Evolutionary conservation across 1,284 basidiomycete species (phyloP).

Genomic region (Schizophyllum commune): DNA sequence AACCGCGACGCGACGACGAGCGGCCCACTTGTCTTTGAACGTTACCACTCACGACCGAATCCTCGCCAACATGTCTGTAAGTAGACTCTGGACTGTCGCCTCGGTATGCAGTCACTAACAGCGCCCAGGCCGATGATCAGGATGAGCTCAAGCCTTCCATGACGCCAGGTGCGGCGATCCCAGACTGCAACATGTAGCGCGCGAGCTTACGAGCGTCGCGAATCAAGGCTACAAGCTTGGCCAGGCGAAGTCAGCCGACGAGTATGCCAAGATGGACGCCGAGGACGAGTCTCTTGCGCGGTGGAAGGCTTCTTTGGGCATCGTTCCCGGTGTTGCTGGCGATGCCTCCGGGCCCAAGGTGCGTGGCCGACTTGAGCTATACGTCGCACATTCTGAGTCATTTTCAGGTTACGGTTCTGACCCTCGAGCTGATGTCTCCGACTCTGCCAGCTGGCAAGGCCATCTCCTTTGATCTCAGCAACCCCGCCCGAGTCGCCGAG

Average conservation of each 20-base stretch:
- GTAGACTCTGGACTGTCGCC: neutral
- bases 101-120: neutral
- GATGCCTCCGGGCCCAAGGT: conserved; percentile 59
- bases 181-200: conserved; percentile 4
- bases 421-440: conserved; percentile 61
- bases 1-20: neutral
- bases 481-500: conserved; percentile 37
- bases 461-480: conserved; percentile 49
- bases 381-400: conserved; percentile 1
- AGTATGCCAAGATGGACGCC: conserved; percentile 73
- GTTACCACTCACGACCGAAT: neutral
- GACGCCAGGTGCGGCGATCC: conserved; percentile 49
- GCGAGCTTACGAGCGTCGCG: conserved; percentile 12
- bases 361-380: conserved; percentile 5
- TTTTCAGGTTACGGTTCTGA: conserved; percentile 55
- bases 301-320: conserved; percentile 88
- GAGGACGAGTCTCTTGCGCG: conserved; percentile 80
- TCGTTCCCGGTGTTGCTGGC: conserved; percentile 45
- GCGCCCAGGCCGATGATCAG: conserved; percentile 38
- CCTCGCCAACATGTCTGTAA: neutral
- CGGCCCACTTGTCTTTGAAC: neutral
- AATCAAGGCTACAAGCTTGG: conserved; percentile 61
- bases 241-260: conserved; percentile 59
- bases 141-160: conserved; percentile 56
- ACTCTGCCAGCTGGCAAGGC: conserved; percentile 58